Evolutionary conservation across 495 filamentous ascomycete genomes (phyloP), one percentile per base, ranked within the genome.

Genomic region (Neurospora hispaniola): DNA sequence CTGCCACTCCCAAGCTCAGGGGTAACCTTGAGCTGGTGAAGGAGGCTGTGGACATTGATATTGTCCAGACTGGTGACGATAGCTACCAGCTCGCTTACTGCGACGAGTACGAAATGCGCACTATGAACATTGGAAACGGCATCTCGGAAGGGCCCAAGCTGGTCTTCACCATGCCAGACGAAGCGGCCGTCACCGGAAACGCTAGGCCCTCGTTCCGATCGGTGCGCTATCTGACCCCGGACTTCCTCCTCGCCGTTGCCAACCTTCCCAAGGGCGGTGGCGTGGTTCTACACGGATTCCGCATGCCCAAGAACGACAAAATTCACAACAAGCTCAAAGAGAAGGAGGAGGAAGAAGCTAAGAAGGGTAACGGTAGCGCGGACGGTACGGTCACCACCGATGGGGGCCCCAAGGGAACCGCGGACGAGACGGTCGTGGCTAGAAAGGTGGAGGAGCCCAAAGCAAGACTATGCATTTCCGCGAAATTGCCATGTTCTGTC

Each of bases 41-140:
- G 76, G 94, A 98, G 82, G 92, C 90, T 31, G 90, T 89, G 79
- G 96, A 98, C 82, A 76, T 96, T 68, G 94, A 97, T 79, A 87
- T 96, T 42, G 83, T 88, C 27, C 88, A 89, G 74, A 85, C 84
- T 16, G 85, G 84, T 40, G 80, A 85, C 27, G 87, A 87, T 31
- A 86, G 86, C 44, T 94, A 91, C 79, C 85, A 89, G 41, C 83
- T 94, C 69, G 90, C 90, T 5, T 98, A 96, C 81, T 96, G 92
- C 76, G 92, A 92, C 71, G 90, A 91, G 70, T 84, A 90, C 77
- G 89, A 96, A 73, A 86, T 99, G 46, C 92, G 82, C 79, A 78
- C 87, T 35, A 77, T 86, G 68, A 82, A 84, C 66, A 81, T 90
- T 39, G 79, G 82, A 46, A 83, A 84, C 74, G 84, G 84, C 59